These are phyloP conservation scores for Phytophthora hibernalis DNA, from an alignment of 352 stramenopile genomes.

Conservation along the genomic window DNA sequence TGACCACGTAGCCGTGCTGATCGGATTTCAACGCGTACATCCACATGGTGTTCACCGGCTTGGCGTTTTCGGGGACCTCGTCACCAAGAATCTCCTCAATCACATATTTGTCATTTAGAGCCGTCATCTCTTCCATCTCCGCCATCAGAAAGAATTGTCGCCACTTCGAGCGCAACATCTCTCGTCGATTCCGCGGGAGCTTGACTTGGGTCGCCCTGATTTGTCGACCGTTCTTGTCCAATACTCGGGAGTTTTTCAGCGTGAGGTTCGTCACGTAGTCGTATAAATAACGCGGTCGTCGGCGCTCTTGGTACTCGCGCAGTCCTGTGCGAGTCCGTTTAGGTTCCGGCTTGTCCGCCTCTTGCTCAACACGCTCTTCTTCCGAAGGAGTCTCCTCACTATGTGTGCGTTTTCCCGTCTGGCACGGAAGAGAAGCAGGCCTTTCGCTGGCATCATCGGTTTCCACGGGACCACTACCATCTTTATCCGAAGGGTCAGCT, in stretches of 20 bases:
- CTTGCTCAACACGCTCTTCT: conserved; percentile 6
- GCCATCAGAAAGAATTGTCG: conserved; percentile 10
- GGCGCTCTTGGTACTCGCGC: neutral
- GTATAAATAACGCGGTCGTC: neutral
- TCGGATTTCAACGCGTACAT: conserved; percentile 15
- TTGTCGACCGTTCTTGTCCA: conserved; percentile 11
- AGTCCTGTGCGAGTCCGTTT: conserved; percentile 13
- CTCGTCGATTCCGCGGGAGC: conserved; percentile 3
- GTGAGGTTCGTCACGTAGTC: neutral
- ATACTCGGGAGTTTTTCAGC: neutral
- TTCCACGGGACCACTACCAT: neutral
- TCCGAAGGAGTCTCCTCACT: conserved; percentile 11
- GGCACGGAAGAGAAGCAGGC: neutral
- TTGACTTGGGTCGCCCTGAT: conserved; percentile 7
- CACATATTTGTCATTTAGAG: conserved; percentile 7
- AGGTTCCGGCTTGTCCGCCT: neutral
- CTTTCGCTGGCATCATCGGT: neutral
- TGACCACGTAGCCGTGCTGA: conserved; percentile 6
- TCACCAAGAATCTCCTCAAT: conserved; percentile 8
- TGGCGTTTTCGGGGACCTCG: neutral
- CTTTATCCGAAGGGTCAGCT: neutral
- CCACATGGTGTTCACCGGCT: conserved; percentile 18
- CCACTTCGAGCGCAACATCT: conserved; percentile 12
- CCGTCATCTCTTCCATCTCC: conserved; percentile 15
- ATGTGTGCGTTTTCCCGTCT: conserved; percentile 14